Evolutionary conservation across 768 basidiomycete species (phyloP), one percentile per base, ranked within the genome.

Genomic region (Coprinellus aureogranulatus): DNA sequence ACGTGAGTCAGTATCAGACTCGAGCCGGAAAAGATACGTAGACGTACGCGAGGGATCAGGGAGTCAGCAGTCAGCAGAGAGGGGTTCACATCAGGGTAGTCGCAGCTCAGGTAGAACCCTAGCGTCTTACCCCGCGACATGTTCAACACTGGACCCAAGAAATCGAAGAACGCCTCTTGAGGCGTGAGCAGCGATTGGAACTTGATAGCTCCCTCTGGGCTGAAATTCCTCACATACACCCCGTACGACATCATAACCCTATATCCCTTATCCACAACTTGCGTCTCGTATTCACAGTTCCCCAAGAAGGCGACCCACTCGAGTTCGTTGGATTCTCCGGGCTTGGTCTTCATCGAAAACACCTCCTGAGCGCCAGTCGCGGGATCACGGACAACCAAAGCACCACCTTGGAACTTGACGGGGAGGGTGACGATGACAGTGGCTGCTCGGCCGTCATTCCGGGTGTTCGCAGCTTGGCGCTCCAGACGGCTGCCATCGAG

Each of bases 251-350:
- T 75, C 34, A 81, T 81, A 62, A 92, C 73, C 50, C 86, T 76
- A 63, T 85, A 88, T 11, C 90, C 91, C 59, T 83, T 82, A 62
- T 83, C 80, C 53, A 93, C 83, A 1, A 79, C 73, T 67, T 91
- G 87, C 55, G 90, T 79, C 66, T 89, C 87, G 62, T 86, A 84
- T n/a, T 90, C 85, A 70, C 88, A 90, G 61, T 90, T 89, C 4
- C 83, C 77, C 50, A 85, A 74, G 73, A 88, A 87, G 20, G 88
- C 90, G 0, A 84, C 79, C 90, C 90, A 92, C 59, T 92, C 89
- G 58, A 92, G 77, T 41, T 88, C 82, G 4, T 81, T 86, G 30
- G 75, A 72, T 64, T 86, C 85, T 37, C 87, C 82, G 9, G 83
- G 85, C 0, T 82, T 73, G 5, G 81, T 40, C 57, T 58, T 58